A percentile compares a stretch with the other conserved stretches of the same genome.
phyloP scores from a whole-genome alignment of 2,329 filamentous ascomycete genomes.

The Colletotrichum melonis region DNA sequence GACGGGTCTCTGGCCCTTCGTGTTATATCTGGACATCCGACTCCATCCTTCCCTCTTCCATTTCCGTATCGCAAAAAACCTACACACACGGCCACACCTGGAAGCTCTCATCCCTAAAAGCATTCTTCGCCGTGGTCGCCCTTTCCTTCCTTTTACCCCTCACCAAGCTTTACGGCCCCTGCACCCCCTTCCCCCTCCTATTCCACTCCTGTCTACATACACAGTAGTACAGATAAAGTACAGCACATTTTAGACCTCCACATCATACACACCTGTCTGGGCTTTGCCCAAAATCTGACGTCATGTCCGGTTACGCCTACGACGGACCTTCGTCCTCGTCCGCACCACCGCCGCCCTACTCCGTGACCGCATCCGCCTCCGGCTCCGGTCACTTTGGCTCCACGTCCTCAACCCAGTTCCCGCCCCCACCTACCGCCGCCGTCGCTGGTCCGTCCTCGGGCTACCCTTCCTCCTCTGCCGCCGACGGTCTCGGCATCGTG shows the following conservation, averaged over 20 bases:
- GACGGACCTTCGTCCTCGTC: conserved; percentile 27
- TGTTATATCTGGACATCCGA: neutral
- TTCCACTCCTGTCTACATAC: neutral
- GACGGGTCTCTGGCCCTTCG: neutral
- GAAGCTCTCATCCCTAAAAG: neutral
- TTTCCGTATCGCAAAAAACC: neutral
- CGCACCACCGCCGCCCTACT: conserved; percentile 33
- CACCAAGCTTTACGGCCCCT: neutral
- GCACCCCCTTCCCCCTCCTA: neutral
- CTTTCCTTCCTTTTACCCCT: neutral
- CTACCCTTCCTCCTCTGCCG: neutral
- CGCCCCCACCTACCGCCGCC: conserved; percentile 7
- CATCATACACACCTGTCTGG: neutral
- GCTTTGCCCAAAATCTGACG: conserved; percentile 8
- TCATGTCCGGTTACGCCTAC: conserved; percentile 25
- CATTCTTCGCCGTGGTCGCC: neutral
- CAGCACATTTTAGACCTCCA: neutral
- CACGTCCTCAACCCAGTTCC: conserved; percentile 26
- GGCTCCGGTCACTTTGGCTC: conserved; percentile 25
- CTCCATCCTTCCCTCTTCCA: neutral
- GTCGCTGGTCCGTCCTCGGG: neutral
- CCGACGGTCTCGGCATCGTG: neutral
- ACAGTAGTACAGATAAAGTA: neutral
- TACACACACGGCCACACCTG: neutral
- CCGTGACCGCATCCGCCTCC: conserved; percentile 27